These are phyloP conservation scores for Alternaria triticimaculans DNA, from an alignment of 2,329 filamentous ascomycete genomes.

Conservation along the genomic window DNA sequence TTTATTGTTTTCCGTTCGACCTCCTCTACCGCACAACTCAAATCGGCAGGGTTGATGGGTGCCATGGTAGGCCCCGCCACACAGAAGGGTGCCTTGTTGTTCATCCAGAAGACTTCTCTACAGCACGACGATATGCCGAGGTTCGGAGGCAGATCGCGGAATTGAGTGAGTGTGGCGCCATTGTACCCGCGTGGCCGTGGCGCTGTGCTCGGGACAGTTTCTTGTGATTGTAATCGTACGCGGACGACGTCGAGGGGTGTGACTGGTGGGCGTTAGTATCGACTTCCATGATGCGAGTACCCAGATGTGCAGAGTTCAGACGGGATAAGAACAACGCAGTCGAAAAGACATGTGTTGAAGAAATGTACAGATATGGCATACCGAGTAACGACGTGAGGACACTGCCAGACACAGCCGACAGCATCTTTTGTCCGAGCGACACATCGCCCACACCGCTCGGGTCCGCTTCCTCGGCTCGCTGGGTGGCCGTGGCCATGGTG, in stretches of 20 bases:
- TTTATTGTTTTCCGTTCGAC: conserved; percentile 82
- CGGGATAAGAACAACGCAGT: not conserved
- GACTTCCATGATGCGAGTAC: not conserved
- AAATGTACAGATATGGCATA: conserved; percentile 2
- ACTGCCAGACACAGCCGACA: conserved; percentile 90
- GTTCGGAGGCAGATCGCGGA: conserved; percentile 77
- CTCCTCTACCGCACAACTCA: conserved; percentile 84
- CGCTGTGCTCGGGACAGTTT: conserved; percentile 57
- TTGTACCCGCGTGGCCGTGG: conserved; percentile 52
- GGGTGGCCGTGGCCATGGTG: conserved; percentile 40
- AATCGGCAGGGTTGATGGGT: conserved; percentile 52
- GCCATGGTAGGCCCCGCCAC: conserved; percentile 67
- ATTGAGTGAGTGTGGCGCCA: conserved; percentile 48
- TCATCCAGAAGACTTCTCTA: conserved; percentile 95
- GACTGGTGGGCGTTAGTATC: conserved; percentile 54
- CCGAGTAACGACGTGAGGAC: conserved; percentile 81
- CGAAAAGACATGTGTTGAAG: not conserved
- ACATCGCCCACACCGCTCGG: conserved; percentile 65
- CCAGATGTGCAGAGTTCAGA: not conserved
- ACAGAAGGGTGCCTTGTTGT: conserved; percentile 82
- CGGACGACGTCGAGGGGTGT: conserved; percentile 97
- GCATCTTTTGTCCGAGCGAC: conserved; percentile 88
- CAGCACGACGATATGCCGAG: conserved; percentile 95
- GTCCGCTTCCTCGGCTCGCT: conserved; percentile 51
- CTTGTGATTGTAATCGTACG: conserved; percentile 90